Evolutionary conservation across 108 stramenopile species (phyloP).

Genomic region (Nannochloropsis granulata): DNA sequence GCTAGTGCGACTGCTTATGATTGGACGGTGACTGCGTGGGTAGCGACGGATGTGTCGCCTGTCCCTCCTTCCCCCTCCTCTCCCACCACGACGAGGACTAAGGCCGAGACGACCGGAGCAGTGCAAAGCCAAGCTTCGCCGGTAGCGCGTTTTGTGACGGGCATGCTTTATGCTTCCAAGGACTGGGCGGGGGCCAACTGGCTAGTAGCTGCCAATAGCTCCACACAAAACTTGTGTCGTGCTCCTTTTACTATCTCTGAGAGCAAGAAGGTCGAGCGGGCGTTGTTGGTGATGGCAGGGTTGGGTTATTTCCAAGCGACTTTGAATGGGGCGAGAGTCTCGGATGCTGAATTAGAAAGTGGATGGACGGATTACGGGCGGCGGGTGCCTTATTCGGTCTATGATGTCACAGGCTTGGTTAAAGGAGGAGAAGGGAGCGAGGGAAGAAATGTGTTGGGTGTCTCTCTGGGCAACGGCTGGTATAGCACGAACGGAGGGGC

Average conservation of each 20-base stretch:
- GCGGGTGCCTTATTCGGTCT: not conserved
- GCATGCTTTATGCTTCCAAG: not conserved
- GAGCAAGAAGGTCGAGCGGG: not conserved
- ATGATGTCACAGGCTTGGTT: not conserved
- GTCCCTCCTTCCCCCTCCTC: too few relatives aligned
- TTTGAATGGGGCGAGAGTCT: not conserved
- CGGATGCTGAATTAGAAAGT: not conserved
- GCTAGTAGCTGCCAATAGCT: not conserved
- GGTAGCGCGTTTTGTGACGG: not conserved
- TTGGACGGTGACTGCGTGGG: not conserved
- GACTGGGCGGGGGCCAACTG: not conserved
- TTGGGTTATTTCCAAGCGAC: not conserved
- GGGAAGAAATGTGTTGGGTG: constrained; percentile 2
- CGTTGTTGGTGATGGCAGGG: not conserved
- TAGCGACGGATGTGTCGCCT: not conserved
- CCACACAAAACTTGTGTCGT: not conserved
- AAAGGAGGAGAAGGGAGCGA: not conserved
- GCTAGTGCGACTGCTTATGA: not conserved
- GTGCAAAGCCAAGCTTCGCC: not conserved
- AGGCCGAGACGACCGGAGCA: not conserved
- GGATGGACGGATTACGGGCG: not conserved
- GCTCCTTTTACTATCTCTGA: not conserved
- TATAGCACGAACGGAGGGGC: constrained; percentile 10
- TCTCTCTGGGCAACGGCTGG: constrained; percentile 30
- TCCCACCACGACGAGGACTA: not conserved